These are phyloP conservation scores for Diaporthe sp. DNA, from an alignment of 2,329 filamentous ascomycete species.

Conservation along the genomic window DNA sequence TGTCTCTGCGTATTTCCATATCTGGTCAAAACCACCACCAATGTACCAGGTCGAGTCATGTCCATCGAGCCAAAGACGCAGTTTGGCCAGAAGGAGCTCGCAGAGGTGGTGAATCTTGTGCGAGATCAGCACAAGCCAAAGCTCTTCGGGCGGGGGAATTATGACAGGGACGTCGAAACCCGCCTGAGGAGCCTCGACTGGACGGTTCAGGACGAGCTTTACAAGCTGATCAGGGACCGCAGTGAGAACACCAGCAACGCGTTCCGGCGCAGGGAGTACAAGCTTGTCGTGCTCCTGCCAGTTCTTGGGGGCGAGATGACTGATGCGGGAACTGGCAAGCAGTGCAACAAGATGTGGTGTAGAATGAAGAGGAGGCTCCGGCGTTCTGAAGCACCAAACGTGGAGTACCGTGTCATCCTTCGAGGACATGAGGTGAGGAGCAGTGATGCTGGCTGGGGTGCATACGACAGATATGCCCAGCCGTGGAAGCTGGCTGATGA, in stretches of 20 bases:
- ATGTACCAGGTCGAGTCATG: constrained; percentile 39
- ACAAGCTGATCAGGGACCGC: constrained; percentile 43
- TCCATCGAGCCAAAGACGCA: constrained; percentile 43
- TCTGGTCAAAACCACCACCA: background rate
- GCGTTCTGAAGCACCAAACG: constrained; percentile 34
- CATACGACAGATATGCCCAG: constrained; percentile 43
- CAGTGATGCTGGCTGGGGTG: constrained; percentile 42
- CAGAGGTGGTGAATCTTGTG: background rate
- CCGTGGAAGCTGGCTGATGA: constrained; percentile 42
- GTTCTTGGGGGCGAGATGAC: constrained; percentile 43
- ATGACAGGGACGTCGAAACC: constrained; percentile 39
- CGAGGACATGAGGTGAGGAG: constrained; percentile 41
- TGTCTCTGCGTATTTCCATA: background rate
- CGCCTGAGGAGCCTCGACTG: constrained; percentile 43
- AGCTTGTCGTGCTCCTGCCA: constrained; percentile 41
- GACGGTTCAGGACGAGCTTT: constrained; percentile 45
- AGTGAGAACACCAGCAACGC: constrained; percentile 42
- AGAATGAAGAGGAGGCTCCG: background rate
- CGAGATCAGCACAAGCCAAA: constrained; percentile 23
- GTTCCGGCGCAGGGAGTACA: constrained; percentile 42
- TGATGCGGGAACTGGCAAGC: constrained; percentile 19
- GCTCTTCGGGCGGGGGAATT: background rate
- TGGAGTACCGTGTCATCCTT: constrained; percentile 43
- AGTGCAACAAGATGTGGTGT: constrained; percentile 2
- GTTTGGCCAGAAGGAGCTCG: constrained; percentile 42